A percentile compares a stretch with the other conserved stretches of the same genome.
These are phyloP conservation scores for Hansfordia pulvinata DNA, from an alignment of 2,329 filamentous ascomycete species.

Conservation along the genomic window DNA sequence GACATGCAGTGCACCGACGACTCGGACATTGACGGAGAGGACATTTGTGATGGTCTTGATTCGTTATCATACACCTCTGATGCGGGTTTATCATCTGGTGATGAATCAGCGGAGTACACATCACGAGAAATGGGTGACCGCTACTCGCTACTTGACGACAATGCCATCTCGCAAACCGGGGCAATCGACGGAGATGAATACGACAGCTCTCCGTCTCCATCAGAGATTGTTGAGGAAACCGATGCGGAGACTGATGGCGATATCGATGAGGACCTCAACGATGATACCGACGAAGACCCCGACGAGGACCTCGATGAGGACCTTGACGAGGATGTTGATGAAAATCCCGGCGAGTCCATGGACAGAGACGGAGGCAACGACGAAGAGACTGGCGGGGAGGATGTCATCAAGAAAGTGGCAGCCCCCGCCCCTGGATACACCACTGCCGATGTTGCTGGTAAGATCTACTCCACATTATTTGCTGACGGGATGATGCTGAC, in stretches of 20 bases:
- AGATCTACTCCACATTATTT: not conserved
- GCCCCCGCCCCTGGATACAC: no score
- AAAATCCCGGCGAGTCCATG: constrained; percentile 3
- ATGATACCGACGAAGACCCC: constrained; percentile 13
- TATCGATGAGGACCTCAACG: not conserved
- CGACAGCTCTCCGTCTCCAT: not conserved
- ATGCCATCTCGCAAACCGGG: not conserved
- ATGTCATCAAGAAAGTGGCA: no score
- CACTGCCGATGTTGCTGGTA: no score
- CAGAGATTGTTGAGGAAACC: not conserved
- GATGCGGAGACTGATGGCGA: not conserved
- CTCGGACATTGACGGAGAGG: no score
- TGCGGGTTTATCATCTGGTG: no score
- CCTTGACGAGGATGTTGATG: not conserved
- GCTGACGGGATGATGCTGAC: not conserved
- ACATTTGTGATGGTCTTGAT: no score
- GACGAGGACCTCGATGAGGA: not conserved
- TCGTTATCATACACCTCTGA: no score
- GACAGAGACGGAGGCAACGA: constrained; percentile 17
- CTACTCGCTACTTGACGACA: not conserved
- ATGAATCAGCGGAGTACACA: no score
- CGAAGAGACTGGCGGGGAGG: constrained; percentile 10
- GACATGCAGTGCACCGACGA: no score
- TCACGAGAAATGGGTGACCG: no score
- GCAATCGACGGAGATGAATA: not conserved